phyloP scores from a whole-genome alignment of 202 grass and related monocot species.

The Schoenoplectus tabernaemontani region DNA sequence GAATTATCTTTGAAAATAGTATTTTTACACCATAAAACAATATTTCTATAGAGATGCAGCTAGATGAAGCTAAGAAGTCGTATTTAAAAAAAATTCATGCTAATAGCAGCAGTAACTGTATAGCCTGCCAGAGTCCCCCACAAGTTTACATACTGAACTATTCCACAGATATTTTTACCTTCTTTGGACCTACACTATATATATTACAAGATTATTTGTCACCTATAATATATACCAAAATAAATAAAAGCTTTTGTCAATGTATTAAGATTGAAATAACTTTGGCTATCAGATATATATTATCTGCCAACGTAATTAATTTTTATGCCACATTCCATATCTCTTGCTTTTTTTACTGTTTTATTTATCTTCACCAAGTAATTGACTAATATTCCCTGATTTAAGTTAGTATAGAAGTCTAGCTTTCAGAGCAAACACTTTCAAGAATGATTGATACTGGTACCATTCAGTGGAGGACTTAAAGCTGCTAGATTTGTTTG shows the following conservation, averaged over 20 bases:
- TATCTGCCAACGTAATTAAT: background rate
- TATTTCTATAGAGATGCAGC: background rate
- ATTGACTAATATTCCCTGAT: background rate
- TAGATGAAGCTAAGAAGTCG: background rate
- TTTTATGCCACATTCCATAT: background rate
- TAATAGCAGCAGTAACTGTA: conserved; percentile 47
- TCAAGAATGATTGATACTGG: no score
- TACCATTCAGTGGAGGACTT: no score
- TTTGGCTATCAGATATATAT: background rate
- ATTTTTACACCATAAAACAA: background rate
- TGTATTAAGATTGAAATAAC: background rate
- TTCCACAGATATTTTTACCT: conserved; percentile 33
- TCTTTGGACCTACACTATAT: conserved; percentile 24
- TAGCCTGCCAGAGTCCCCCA: conserved; percentile 41
- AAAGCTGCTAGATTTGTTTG: no score
- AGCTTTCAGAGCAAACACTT: no score
- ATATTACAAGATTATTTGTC: background rate
- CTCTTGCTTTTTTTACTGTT: background rate
- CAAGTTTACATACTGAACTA: conserved; percentile 41
- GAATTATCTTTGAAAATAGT: no score
- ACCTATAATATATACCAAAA: background rate
- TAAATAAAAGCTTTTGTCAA: background rate
- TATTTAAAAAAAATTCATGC: conserved; percentile 34
- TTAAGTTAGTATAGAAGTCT: background rate
- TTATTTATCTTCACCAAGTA: background rate